These are phyloP conservation scores for Gynostemma pentaphyllum DNA, from an alignment of 306 rosid species.

Conservation along the genomic window DNA sequence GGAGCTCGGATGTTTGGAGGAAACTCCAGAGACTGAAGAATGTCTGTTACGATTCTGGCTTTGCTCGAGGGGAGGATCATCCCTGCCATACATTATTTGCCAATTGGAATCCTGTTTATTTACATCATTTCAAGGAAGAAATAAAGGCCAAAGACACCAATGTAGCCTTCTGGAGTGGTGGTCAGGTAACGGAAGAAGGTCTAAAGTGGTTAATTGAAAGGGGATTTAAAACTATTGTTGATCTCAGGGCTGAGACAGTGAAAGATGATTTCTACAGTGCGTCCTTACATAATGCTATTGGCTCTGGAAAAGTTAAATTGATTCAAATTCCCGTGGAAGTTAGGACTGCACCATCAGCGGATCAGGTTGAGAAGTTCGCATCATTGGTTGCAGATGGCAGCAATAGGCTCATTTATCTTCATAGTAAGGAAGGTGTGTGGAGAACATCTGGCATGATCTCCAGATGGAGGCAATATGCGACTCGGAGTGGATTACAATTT, in stretches of 20 bases:
- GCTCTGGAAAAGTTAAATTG: conserved; percentile 55
- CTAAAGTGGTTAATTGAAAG: conserved; percentile 61
- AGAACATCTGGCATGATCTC: conserved; percentile 93
- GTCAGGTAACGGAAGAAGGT: conserved; percentile 95
- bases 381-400: conserved; percentile 62
- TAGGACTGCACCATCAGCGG: conserved; percentile 65
- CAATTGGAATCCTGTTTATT: conserved; percentile 66
- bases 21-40: conserved; percentile 87
- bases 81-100: conserved; percentile 68
- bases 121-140: conserved; percentile 38
- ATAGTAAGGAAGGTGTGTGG: conserved; percentile 79
- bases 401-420: conserved; percentile 76
- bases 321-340: conserved; percentile 72
- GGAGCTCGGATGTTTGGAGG: conserved; percentile 70
- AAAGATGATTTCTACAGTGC: conserved; percentile 53
- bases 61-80: conserved; percentile 49
- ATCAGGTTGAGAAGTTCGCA: conserved; percentile 73
- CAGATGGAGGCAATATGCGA: conserved; percentile 72
- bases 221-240: conserved; percentile 73
- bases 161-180: conserved; percentile 84
- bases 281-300: conserved; percentile 45
- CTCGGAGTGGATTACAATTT: conserved; percentile 28
- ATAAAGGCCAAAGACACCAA: conserved; percentile 34
- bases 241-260: conserved; percentile 67
- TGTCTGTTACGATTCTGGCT: conserved; percentile 85